Evolutionary conservation across 2,329 filamentous ascomycete genomes (phyloP).

Genomic region (Cucurbitaria berberidis): DNA sequence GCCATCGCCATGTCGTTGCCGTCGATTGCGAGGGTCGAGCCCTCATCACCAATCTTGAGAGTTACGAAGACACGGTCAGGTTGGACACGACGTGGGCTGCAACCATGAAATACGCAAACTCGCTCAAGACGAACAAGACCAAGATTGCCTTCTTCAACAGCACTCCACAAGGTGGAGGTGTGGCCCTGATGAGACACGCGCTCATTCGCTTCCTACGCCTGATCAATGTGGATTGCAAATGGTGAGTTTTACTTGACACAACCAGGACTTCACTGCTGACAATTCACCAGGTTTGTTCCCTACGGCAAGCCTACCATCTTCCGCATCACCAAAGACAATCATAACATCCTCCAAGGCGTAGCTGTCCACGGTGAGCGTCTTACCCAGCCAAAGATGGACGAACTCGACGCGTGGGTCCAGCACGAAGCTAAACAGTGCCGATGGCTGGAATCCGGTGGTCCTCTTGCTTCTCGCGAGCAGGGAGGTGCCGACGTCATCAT

Average conservation of each 20-base stretch:
- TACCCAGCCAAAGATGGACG: conserved; percentile 64
- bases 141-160: conserved; percentile 81
- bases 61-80: conserved; percentile 68
- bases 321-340: conserved; percentile 83
- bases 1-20: conserved; percentile 9
- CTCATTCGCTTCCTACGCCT: conserved; percentile 73
- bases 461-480: conserved; percentile 67
- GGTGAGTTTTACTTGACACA: conserved; percentile 60
- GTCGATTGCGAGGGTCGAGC: conserved; percentile 72
- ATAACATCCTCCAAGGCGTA: conserved; percentile 87
- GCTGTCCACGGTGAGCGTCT: conserved; percentile 67
- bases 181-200: conserved; percentile 82
- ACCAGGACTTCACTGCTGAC: conserved; percentile 3
- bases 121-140: conserved; percentile 67
- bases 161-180: conserved; percentile 82
- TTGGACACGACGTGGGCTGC: conserved; percentile 66
- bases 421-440: conserved; percentile 74
- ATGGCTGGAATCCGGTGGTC: conserved; percentile 73
- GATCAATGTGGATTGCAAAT: conserved; percentile 72
- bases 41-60: conserved; percentile 61
- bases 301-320: conserved; percentile 46
- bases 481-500: conserved; percentile 79
- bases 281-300: not conserved
- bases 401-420: conserved; percentile 73
- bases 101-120: conserved; percentile 66